Conservation (phyloP, 306 rosid species). For the Neltuma alba region DNA sequence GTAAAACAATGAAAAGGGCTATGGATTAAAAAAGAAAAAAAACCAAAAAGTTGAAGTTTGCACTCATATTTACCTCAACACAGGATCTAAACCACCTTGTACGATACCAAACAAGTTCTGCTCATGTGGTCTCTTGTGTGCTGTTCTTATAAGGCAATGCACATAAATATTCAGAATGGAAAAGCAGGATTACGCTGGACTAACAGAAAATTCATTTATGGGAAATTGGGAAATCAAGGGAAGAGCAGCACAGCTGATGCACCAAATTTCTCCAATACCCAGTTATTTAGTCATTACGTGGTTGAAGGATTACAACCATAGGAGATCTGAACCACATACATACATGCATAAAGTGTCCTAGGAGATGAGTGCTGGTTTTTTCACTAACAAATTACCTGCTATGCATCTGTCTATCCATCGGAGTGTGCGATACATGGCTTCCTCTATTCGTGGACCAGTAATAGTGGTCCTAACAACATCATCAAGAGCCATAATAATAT, state of each 20-base stretch:
- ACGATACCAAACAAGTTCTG: conserved; percentile 99
- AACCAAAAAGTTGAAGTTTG: conserved; percentile 27
- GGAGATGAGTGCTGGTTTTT: conserved; percentile 8
- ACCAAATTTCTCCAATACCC: conserved; percentile 22
- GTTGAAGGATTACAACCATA: neutral
- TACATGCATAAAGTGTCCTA: conserved; percentile 3
- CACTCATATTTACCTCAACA: conserved; percentile 62
- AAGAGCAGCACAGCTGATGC: neutral
- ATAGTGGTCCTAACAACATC: conserved; percentile 96
- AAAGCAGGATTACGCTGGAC: conserved; percentile 29
- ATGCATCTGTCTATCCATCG: conserved; percentile 98
- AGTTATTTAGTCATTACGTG: neutral
- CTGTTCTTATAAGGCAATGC: conserved; percentile 54
- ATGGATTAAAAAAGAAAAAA: conserved; percentile 23
- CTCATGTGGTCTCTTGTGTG: conserved; percentile 88
- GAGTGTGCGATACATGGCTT: conserved; percentile 92
- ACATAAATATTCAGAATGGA: conserved; percentile 22
- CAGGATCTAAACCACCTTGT: conserved; percentile 96
- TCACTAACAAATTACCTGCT: conserved; percentile 56
- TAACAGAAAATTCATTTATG: conserved; percentile 1
- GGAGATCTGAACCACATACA: conserved; percentile 7
- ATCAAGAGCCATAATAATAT: conserved; percentile 98
- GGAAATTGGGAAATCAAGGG: conserved; percentile 11
- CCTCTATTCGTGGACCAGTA: conserved; percentile 97
- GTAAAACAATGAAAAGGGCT: conserved; percentile 20